A percentile compares a stretch with the other conserved stretches of the same genome.
Conservation (phyloP, 2,329 filamentous ascomycete species). For the Exophiala aquamarina region DNA sequence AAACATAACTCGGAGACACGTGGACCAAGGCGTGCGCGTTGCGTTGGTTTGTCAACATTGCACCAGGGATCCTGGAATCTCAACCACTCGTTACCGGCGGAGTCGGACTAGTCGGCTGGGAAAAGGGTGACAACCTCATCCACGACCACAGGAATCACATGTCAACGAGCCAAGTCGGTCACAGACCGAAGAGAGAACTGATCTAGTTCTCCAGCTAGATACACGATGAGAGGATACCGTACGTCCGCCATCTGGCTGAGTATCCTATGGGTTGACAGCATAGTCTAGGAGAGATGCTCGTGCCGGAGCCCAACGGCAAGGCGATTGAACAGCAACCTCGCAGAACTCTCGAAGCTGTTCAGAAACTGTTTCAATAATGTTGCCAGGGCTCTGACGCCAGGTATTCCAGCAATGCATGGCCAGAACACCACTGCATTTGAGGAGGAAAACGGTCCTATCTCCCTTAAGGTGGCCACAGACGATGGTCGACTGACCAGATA, state of each 20-base stretch:
- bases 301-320: background rate
- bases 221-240: conserved; percentile 5
- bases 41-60: too few relatives aligned
- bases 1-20: too few relatives aligned
- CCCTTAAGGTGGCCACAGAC: conserved; percentile 2
- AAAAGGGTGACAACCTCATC: too few relatives aligned
- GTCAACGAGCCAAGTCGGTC: background rate
- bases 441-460: conserved; percentile 4
- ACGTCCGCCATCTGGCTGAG: background rate
- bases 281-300: conserved; percentile 3
- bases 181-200: background rate
- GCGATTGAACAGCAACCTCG: background rate
- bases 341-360: conserved; percentile 7
- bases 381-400: background rate
- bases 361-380: conserved; percentile 8
- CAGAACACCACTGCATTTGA: background rate
- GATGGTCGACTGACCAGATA: conserved; percentile 10
- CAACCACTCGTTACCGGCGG: too few relatives aligned
- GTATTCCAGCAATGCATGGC: conserved; percentile 3
- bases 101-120: too few relatives aligned
- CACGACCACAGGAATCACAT: too few relatives aligned
- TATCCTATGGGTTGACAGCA: background rate
- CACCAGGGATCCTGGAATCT: too few relatives aligned
- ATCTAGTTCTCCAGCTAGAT: conserved; percentile 1
- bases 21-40: too few relatives aligned